Evolutionary conservation across 1,284 basidiomycete species (phyloP), one percentile per base, ranked within the genome.

Genomic region (Ceratobasidium sp.): DNA sequence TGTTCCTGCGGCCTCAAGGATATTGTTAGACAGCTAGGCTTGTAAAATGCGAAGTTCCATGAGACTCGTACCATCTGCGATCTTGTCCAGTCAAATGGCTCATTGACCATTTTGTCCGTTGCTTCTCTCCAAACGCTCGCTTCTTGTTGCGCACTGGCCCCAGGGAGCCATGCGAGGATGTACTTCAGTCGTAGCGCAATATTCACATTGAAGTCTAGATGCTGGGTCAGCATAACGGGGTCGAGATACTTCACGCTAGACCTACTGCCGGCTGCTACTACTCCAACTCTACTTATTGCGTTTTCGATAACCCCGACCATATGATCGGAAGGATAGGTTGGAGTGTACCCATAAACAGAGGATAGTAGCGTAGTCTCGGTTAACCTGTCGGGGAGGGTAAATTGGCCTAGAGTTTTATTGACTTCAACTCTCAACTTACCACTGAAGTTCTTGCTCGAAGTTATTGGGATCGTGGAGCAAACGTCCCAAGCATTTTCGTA

Each of bases 91-190:
- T 71, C 53, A 58, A 61, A 78, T 12, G 77, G 77, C 39, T 71
- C 49, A 20, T 70, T 69, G 28, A 73, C 33, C 23, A 66, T 68
- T 18, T 66, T 53, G 53, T 76, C 55, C n/a, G 13, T 61, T 2
- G 55, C 39, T 5, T 28, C 44, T 15, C 69, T 67, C 33, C 72
- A 75, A 18, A 44, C 61, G 23, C 53, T 60, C 15, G 64, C 72
- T 39, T 55, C 60, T 4, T 64, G 78, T 28, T 63, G 58, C 72
- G 66, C 77, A 23, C n/a, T 28, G 3, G 72, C 51, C 15, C 78
- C 66, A 10, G 78, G 78, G 33, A 73, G 23, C 78, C 78, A 79
- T 15, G 63, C 51, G 1, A 73, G 78, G 20, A 79, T 40, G 42
- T 77, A 55, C 7, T 64, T 33, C 3, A 79, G 28, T 61, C 72